Base-by-base conservation (phyloP, 257 asterid genomes). In the Solanum dulcamara region DNA sequence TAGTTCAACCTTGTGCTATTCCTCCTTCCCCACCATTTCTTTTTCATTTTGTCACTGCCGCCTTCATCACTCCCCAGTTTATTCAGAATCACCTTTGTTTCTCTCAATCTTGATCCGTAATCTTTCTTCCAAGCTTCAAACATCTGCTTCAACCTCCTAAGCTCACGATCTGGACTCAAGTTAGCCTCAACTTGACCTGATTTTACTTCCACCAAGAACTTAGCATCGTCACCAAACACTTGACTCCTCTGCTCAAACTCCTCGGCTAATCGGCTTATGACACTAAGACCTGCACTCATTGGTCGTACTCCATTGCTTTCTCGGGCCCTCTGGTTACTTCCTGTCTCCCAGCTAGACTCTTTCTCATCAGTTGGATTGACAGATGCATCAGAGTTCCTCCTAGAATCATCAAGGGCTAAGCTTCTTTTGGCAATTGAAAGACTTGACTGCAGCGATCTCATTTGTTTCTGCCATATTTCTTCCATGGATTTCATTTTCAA, bases 391-490 rank as follows among this genome's bases (percentile, higher is more conserved):
- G 98, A 94, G 79, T 90, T 91, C 85, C 98, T 89, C 44, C 55
- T 92, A 14, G 98, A 93, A 67, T 92, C 98, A 28, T 93, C 99
- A 1, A 92, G 88, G 10, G 95, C 91, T 3, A 95, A 92, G 92
- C 98, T 97, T 89, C 91, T 95, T 92, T 91, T 95, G 9, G 98
- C 98, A 48, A 92, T 93, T 81, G 98, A 94, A 48, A 97, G 98
- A 92, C 98, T 97, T 20, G 99, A 97, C 90, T 97, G 99, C 24
- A 97, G 91, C 1, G 99, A 95, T 86, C 98, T 89, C 99, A 97
- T 97, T 87, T 97, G 99, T 60, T 95, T 97, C 81, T 97, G 99
- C 99, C 99, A 97, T 57, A 94, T 94, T 87, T 97, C 98, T 92
- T 97, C 99, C 99, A 95, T 97, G 48, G 98, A 95, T 88, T 91